Percentiles rank a stretch among this genome's conserved stretches.
Evolutionary conservation across 2,329 filamentous ascomycete genomes (phyloP).

Genomic region (Colletotrichum scovillei): DNA sequence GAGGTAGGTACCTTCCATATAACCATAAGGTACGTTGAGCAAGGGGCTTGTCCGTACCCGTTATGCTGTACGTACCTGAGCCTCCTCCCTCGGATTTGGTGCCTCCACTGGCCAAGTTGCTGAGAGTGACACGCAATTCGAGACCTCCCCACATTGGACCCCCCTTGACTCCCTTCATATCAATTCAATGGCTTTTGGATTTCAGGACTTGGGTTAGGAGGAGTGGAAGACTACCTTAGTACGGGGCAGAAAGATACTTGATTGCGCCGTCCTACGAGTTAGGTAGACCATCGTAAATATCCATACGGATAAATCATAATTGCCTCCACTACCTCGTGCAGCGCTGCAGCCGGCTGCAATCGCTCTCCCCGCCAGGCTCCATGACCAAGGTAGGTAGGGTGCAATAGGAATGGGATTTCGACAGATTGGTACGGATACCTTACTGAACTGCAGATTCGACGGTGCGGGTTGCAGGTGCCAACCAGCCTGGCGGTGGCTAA

Average conservation of each 20-base stretch:
- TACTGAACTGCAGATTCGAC: neutral
- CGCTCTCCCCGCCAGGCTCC: neutral
- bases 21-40: too few species aligned
- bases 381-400: neutral
- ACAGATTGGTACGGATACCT: neutral
- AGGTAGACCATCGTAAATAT: too few species aligned
- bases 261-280: too few species aligned
- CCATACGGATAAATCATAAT: constrained; percentile 1
- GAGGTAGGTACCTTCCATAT: too few species aligned
- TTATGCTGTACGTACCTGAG: too few species aligned
- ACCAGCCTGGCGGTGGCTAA: neutral
- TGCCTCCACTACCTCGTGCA: neutral
- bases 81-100: neutral
- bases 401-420: neutral
- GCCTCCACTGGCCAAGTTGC: neutral
- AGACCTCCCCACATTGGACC: neutral
- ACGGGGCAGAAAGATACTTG: neutral
- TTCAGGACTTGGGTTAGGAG: too few species aligned
- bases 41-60: too few species aligned
- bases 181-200: too few species aligned
- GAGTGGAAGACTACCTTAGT: too few species aligned
- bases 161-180: constrained; percentile 7
- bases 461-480: constrained; percentile 13
- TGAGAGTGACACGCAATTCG: neutral
- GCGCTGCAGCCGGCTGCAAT: neutral